Base-by-base conservation (phyloP, 2,329 filamentous ascomycete genomes). In the Sclerotinia nivalis region DNA sequence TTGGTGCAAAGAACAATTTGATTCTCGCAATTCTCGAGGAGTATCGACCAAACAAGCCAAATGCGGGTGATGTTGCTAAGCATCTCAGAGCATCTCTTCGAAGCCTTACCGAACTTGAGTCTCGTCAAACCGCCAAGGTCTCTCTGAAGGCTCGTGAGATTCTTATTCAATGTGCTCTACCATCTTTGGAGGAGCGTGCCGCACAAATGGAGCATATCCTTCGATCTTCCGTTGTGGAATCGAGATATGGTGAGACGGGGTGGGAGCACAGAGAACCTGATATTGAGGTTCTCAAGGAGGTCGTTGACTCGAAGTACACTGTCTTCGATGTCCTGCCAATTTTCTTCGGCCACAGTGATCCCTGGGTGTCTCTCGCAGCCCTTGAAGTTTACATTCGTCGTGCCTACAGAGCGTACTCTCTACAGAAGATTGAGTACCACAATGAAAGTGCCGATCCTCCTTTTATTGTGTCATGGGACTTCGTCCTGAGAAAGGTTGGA, bases 171-270 rank as follows among this genome's bases (percentile, higher is more conserved):
- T 97, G 93, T 79, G 94, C 96, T 68, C 87, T 99, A 80, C 96
- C 96, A 25, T 99, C 96, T 4, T 85, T 99, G 28, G 96, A 98
- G 81, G 96, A 99, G 86, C 91, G 96, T 75, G 92, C 92, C 37
- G 88, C 91, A 9, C 96, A 99, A 84, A 97, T 99, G 95, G 96
- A 98, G 84, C 95, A 98, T 81, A 99, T 99, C 74, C 86, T 99
- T 69, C 92, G 94, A 71, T 97, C 95, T 37, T 95, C 96, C 0
- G 96, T 99, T 31, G 89, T 97, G 10, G 93, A 99, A 81, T 97
- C 94, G n/a, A 90, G 92, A 75, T 99, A 99, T 78, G 96, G 96
- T 71, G 96, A 99, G 86, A 94, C 93, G 71, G 94, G 95, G 66
- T 97, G 93, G 92, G 95, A 97, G 73, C 96, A 99, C 83, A 88